phyloP scores from a whole-genome alignment of 2,329 filamentous ascomycete genomes.

The Aspergillus tamarii region DNA sequence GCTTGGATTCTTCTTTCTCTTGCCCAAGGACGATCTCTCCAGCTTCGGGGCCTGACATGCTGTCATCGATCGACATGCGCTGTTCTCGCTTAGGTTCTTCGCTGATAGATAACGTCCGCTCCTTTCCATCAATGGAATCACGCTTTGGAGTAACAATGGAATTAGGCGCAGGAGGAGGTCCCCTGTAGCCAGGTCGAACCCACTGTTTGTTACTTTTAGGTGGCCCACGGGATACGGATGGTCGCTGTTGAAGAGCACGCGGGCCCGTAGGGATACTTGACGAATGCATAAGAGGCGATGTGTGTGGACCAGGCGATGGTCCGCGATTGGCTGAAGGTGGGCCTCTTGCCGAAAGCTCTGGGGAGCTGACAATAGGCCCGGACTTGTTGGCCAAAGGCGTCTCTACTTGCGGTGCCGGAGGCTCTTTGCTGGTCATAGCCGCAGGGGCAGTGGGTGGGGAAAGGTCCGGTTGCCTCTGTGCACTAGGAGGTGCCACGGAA shows the following conservation, averaged over 20 bases:
- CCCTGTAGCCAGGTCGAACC: constrained; percentile 41
- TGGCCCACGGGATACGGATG: constrained; percentile 33
- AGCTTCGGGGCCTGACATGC: constrained; percentile 18
- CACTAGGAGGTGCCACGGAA: constrained; percentile 16
- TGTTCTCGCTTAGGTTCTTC: constrained; percentile 25
- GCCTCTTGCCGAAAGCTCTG: constrained; percentile 26
- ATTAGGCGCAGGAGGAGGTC: constrained; percentile 25
- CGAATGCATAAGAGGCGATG: constrained; percentile 41
- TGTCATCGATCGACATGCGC: constrained; percentile 17
- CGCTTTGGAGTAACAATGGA: constrained; percentile 30
- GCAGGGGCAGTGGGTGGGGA: constrained; percentile 43
- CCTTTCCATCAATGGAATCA: constrained; percentile 36
- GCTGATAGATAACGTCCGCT: constrained; percentile 21
- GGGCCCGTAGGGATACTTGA: constrained; percentile 46
- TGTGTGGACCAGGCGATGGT: constrained; percentile 36
- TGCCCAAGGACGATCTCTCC: constrained; percentile 20
- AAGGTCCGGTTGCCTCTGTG: constrained; percentile 31
- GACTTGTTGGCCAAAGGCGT: constrained; percentile 23
- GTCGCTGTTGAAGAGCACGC: constrained; percentile 43
- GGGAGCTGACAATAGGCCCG: constrained; percentile 27
- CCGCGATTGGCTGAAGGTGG: constrained; percentile 30
- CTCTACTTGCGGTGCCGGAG: constrained; percentile 23
- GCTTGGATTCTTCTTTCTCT: constrained; percentile 11
- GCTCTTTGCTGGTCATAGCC: constrained; percentile 36
- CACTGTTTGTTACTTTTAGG: constrained; percentile 44